A percentile compares a stretch with the other conserved stretches of the same genome.
Evolutionary conservation across 2,329 filamentous ascomycete species (phyloP).

Genomic region (Neofusicoccum umdonicola): DNA sequence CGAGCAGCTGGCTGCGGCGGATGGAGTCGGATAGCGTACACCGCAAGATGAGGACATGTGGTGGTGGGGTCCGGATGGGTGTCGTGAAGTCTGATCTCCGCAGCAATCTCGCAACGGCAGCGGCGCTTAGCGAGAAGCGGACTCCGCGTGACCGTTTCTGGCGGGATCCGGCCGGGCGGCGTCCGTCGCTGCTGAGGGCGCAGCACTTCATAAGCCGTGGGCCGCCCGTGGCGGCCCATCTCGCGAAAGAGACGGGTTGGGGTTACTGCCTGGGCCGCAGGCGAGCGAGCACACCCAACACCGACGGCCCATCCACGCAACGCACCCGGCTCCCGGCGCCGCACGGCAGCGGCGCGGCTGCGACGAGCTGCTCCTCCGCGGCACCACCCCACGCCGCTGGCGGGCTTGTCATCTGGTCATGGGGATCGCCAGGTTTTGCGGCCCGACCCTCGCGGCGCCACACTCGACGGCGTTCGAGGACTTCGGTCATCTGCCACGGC

Average conservation of each 20-base stretch:
- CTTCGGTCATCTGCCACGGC: constrained; percentile 1
- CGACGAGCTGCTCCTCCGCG: not conserved
- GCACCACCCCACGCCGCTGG: not conserved
- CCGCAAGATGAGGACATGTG: constrained; percentile 1
- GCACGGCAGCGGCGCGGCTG: not conserved
- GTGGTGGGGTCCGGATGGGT: constrained; percentile 8
- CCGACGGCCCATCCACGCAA: not conserved
- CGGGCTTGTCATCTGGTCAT: not conserved
- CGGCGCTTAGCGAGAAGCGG: not conserved
- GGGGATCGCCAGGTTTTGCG: constrained; percentile 9
- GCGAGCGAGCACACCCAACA: constrained; percentile 7
- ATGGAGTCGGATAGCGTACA: not conserved
- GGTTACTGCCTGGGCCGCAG: not conserved
- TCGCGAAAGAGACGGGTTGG: not conserved
- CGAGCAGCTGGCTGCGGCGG: not conserved
- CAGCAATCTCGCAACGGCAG: constrained; percentile 2
- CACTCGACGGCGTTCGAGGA: not conserved
- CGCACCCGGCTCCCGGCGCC: not conserved
- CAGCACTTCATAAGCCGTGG: not conserved
- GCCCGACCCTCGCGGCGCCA: constrained; percentile 9
- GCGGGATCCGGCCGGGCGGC: not conserved
- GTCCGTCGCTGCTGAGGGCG: not conserved
- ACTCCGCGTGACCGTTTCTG: constrained; percentile 2
- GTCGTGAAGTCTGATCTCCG: not conserved
- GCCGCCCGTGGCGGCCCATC: not conserved